phyloP scores from a whole-genome alignment of 768 basidiomycete genomes.

The Mycena pura region DNA sequence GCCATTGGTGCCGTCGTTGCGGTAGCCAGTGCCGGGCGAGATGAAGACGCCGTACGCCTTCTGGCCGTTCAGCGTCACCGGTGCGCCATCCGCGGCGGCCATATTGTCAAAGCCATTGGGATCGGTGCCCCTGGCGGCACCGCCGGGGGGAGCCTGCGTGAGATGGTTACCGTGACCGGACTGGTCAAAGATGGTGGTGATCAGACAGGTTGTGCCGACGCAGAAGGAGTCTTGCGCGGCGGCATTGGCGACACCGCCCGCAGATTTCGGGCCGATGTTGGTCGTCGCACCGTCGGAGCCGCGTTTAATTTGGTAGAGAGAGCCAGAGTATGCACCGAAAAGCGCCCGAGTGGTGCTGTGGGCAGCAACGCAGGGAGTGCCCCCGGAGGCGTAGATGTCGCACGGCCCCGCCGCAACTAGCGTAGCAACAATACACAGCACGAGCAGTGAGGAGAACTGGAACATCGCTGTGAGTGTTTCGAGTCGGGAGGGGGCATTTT shows the following conservation, averaged over 20 bases:
- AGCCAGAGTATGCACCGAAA: slow-evolving; percentile 9
- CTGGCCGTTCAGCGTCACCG: slow-evolving; percentile 6
- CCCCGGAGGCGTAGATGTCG: too few species aligned
- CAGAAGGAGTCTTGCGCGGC: slow-evolving; percentile 21
- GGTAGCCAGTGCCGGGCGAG: too few species aligned
- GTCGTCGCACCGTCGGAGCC: slow-evolving; percentile 19
- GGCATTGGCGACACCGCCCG: slow-evolving; percentile 25
- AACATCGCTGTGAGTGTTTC: slow-evolving; percentile 1
- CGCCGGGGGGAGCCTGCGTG: too few species aligned
- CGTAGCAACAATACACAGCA: slow-evolving; percentile 5
- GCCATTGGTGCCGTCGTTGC: slow-evolving; percentile 13
- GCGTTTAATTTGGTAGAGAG: slow-evolving; percentile 22
- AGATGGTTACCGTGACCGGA: too few species aligned
- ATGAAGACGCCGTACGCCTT: slow-evolving; percentile 21
- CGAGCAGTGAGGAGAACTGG: slow-evolving; percentile 3
- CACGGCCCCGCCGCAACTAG: too few species aligned
- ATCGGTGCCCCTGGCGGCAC: slow-evolving; percentile 9
- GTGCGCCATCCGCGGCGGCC: slow-evolving; percentile 12
- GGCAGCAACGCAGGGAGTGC: too few species aligned
- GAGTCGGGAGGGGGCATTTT: slow-evolving; percentile 4
- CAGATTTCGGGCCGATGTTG: slow-evolving; percentile 16
- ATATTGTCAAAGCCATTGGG: slow-evolving; percentile 14
- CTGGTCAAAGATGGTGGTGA: slow-evolving; percentile 12
- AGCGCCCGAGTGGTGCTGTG: slow-evolving; percentile 9
- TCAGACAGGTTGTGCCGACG: slow-evolving; percentile 9